phyloP scores from a whole-genome alignment of 257 asterid species.

The Penstemon barbatus region DNA sequence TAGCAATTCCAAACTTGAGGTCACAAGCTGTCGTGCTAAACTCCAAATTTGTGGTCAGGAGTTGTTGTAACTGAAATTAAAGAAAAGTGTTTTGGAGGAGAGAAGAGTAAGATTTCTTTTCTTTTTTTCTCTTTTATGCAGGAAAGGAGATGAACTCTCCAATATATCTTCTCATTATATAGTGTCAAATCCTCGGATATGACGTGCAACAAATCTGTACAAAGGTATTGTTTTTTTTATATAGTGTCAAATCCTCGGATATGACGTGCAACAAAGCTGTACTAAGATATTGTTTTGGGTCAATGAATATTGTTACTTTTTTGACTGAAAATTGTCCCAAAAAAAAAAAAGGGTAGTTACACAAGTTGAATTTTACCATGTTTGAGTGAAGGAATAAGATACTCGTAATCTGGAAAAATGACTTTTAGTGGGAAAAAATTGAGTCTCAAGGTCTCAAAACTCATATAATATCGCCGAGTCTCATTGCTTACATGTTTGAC shows the following conservation, averaged over 20 bases:
- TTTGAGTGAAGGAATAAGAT: slow-evolving; percentile 7
- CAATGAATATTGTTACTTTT: background rate
- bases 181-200: no score
- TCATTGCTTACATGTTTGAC: slow-evolving; percentile 27
- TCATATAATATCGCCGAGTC: slow-evolving; percentile 47
- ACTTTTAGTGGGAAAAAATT: slow-evolving; percentile 17
- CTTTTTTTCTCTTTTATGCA: no score
- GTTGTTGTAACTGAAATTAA: no score
- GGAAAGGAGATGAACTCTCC: no score
- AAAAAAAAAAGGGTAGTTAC: background rate
- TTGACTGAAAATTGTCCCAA: background rate
- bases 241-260: slow-evolving; percentile 9
- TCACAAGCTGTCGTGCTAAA: no score
- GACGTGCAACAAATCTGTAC: no score
- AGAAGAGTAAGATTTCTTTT: background rate
- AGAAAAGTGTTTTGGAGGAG: background rate
- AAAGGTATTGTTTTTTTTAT: background rate
- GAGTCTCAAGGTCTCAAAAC: slow-evolving; percentile 21
- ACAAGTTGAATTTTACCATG: slow-evolving; percentile 17
- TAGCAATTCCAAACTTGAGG: no score
- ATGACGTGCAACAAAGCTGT: background rate
- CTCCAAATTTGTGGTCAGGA: no score
- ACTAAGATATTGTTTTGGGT: background rate
- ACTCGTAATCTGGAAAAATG: slow-evolving; percentile 16
- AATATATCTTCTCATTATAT: no score